These are phyloP conservation scores for Globisporangium cylindrosporum DNA, from an alignment of 352 stramenopile genomes.

Conservation along the genomic window DNA sequence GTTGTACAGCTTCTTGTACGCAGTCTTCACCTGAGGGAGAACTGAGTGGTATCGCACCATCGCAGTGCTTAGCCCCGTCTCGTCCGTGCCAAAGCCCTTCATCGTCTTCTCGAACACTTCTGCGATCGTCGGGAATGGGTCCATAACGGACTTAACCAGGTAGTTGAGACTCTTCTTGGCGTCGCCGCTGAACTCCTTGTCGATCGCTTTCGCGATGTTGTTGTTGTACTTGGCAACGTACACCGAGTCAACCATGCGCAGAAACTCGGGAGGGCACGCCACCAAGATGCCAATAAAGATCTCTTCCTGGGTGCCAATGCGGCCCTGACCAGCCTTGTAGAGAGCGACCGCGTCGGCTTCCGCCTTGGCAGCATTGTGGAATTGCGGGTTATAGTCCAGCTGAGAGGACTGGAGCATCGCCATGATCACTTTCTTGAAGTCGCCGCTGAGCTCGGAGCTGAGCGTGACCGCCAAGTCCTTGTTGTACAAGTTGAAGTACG, in stretches of 20 bases:
- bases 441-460: conserved; percentile 66
- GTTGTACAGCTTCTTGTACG: conserved; percentile 55
- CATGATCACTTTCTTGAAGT: conserved; percentile 78
- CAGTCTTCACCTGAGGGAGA: conserved; percentile 47
- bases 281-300: conserved; percentile 64
- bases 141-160: conserved; percentile 47
- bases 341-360: conserved; percentile 60
- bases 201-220: conserved; percentile 69
- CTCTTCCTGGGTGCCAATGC: conserved; percentile 72
- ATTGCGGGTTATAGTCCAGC: conserved; percentile 48
- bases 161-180: conserved; percentile 71
- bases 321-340: conserved; percentile 76
- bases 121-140: conserved; percentile 62
- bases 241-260: conserved; percentile 66
- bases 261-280: conserved; percentile 50
- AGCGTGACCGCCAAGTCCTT: conserved; percentile 67
- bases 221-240: conserved; percentile 82
- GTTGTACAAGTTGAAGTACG: conserved; percentile 68
- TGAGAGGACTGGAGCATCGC: conserved; percentile 53
- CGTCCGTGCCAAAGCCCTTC: conserved; percentile 69
- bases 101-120: conserved; percentile 73
- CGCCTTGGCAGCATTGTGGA: conserved; percentile 66
- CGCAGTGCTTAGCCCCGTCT: conserved; percentile 48
- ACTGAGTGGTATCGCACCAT: conserved; percentile 61
- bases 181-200: conserved; percentile 82